Evolutionary conservation across 2,329 filamentous ascomycete genomes (phyloP), one percentile per base, ranked within the genome.

Genomic region (Aspergillus jensenii): DNA sequence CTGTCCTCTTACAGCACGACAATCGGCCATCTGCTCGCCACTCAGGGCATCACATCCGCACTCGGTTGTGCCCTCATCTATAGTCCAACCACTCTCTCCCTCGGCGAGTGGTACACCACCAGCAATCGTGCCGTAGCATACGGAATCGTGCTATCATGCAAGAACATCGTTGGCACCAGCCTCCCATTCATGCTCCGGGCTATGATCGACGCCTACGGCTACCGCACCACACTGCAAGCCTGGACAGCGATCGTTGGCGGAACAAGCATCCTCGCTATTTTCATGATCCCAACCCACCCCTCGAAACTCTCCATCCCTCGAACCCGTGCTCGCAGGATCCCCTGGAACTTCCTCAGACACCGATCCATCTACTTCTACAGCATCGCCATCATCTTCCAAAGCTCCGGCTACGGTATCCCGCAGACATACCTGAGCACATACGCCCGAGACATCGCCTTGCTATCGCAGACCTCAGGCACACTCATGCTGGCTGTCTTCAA

Each of bases 391-490:
- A 68, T 76, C 52, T 68, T 75, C 39, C 69, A 76, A 57, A 69
- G 72, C 40, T 70, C 76, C 21, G 74, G 74, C 9, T 75, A 74
- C 44, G 76, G 75, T 56, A 59, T 75, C 6, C 74, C 74, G 6
- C 66, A 67, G 6, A 71, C 70, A 11, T 76, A 74, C 52, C 67
- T 76, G 6, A 72, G 72, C 6, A 69, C 69, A 3, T 76, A 75
- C 57, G 71, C 70, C 0, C 67, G 68, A 14, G 58, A 60, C 0
- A 65, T 64, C 6, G 56, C 70, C 6, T 70, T 71, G 1, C 50
- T 74, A 17, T 69, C 69, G 3, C 55, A 64, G 21, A 66, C 65
- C 3, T 67, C 67, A 4, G 71, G 71, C 4, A 73, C 72, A 2
- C 52, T 74, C 39, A 66, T 71, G 2, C 58, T 75, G n/a, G 67